Evolutionary conservation across 2,329 filamentous ascomycete genomes (phyloP), one percentile per base, ranked within the genome.

Genomic region (Juglanconis juglandina): DNA sequence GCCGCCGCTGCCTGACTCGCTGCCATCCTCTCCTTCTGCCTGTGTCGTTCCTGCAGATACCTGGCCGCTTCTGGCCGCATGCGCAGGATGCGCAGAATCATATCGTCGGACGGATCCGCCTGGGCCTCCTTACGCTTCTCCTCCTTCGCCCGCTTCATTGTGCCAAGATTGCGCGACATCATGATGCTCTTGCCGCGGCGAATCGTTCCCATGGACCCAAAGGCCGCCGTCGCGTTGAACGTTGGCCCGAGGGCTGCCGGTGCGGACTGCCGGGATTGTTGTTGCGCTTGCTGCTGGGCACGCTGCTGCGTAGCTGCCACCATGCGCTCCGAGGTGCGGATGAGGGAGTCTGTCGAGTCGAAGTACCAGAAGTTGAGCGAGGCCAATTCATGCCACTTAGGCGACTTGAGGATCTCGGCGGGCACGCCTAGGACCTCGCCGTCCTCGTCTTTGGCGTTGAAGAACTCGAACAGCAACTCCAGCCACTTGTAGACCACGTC

Each of bases 341-440:
- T 92, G 11, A 99, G 83, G 68, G 90, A 93, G 63, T 96, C 91
- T 1, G 92, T 96, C 37, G 89, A 85, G 69, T 98, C 93, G 71
- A 95, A 96, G 79, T 99, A 99, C 81, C 98, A 99, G 82, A 98
- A 99, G 78, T 96, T 96, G 64, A 99, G 84, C 64, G 92, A 94
- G 66, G 95, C 91, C 57, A 99, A 86, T 74, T 99, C 95, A 79
- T 97, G 93, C 80, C 96, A 99, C 82, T 99, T 99, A 71, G 94
- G 91, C 66, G 92, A 96, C 76, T 96, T 96, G 71, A 99, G 84
- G 37, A 97, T 88, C 73, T 97, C 93, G 49, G 91, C 85, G 0
- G 93, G 90, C 3, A 99, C 92, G 65, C 95, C 95, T 62, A 95
- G 85, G 32, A 90, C 90, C 73, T 94, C 90, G 58, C 93, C 68